Evolutionary conservation across 371 early-diverging fungal species (phyloP), one percentile per base, ranked within the genome.

Genomic region (Mucor irregularis): DNA sequence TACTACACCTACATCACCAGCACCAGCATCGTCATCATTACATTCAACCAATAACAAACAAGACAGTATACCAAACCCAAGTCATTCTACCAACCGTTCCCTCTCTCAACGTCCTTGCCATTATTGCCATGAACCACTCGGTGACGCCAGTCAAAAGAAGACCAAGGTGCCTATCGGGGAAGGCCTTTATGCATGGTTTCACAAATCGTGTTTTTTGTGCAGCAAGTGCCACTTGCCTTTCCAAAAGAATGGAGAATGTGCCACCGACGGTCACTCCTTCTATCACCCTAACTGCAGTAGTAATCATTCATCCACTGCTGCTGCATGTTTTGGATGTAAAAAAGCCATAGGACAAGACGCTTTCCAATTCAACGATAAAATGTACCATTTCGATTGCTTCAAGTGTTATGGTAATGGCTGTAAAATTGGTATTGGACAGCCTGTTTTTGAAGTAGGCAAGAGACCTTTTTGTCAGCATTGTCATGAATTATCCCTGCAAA

Each of bases 171-270:
- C 68, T 2, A 55, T 69, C 1, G 62, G 66, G 8, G 24, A 62
- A 9, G 64, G 69, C 9, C 22, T 22, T 13, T 62, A 66, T 34
- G 55, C 59, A 11, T 74, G 71, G 68, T 71, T 81, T 51, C 90
- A 90, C 58, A 82, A 84, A n/a, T 68, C 78, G 8, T 90, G 90
- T 59, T 84, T 90, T 46, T 69, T 80, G 0, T 90, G 90, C 44
- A 71, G 82, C 11, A 86, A 82, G 17, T 90, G 90, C 58, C 69
- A 71, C 16, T 73, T 71, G 35, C 73, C 78, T 22, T 89, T 90
- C 49, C 2, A 42, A 24, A 85, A 83, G 13, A 82, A 87, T 43
- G 82, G 83, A 3, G 70, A 79, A 54, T 79, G 78, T 53, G 73
- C 76, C 16, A 60, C 75, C 3, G 75, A 80, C 35, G 66, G 71